Base-by-base conservation (phyloP, 495 filamentous ascomycete species). In the Echria macrotheca region DNA sequence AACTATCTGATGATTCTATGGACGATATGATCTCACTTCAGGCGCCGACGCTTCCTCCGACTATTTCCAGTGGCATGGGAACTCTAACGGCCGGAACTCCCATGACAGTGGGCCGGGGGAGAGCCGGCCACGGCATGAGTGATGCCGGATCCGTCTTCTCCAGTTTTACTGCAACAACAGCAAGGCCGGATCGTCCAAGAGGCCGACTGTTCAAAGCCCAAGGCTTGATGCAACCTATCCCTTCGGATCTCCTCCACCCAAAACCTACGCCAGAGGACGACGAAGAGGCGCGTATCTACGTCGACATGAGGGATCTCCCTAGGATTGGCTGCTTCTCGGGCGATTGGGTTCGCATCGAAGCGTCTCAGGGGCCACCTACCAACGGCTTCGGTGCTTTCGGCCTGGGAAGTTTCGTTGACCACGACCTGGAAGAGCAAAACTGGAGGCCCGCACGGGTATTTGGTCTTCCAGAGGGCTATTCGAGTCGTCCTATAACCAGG, bases 241-340 rank as follows among this genome's bases (percentile, higher is more conserved):
- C 90, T 0, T 77, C 86, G 38, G 87, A 89, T 32, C 69, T 93
- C 3, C 68, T 98, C 5, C 84, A 96, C 56, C 93, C 93, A 1
- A 86, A 83, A 47, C 91, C 93, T 5, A 69, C 74, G 3, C 51
- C 66, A 18, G 78, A 80, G 17, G 90, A 96, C 42, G 93, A 97
- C 54, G 82, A 89, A 43, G 94, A 97, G 59, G 82, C 85, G 2
- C 79, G 91, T 32, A 72, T 96, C 14, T 97, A 90, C 64, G 88
- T 97, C 6, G 88, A 93, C 53, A 82, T 91, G 23, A 85, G 78
- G 50, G 83, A 87, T 14, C 69, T 98, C 9, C 81, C 86, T n/a
- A 85, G 87, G 50, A 79, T 97, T 32, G 88, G 89, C 22, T 96
- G 90, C 61, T 98, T 98, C 64, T 96, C 91, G 1, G 93, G 93